Evolutionary conservation across 2,329 filamentous ascomycete genomes (phyloP).

Genomic region (Dactylellina sp.): DNA sequence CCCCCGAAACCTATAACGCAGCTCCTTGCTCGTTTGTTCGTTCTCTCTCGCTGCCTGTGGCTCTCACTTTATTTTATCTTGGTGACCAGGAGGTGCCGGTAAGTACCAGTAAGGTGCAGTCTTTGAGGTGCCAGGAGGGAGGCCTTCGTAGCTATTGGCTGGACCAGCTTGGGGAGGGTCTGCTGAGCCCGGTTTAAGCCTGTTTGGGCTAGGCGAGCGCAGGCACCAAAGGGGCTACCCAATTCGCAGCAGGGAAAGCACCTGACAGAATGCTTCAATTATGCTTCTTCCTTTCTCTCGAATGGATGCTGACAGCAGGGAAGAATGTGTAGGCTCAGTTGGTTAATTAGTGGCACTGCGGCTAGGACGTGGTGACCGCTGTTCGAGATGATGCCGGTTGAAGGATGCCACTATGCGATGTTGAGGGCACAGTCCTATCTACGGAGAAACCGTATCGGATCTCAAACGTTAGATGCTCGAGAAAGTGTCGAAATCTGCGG

Average conservation of each 20-base stretch:
- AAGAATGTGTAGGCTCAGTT: too few relatives aligned
- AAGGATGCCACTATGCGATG: too few relatives aligned
- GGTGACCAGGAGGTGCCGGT: too few relatives aligned
- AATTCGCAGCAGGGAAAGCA: background rate
- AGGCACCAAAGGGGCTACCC: constrained; percentile 20
- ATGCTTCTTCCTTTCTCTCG: too few relatives aligned
- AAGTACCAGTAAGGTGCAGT: too few relatives aligned
- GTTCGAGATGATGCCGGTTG: too few relatives aligned
- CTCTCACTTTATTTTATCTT: too few relatives aligned
- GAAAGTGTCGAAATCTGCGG: constrained; percentile 36
- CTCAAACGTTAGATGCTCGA: constrained; percentile 51
- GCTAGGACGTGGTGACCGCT: too few relatives aligned
- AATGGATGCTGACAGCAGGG: too few relatives aligned
- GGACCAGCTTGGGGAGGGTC: background rate
- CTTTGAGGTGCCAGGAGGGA: too few relatives aligned
- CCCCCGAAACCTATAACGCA: constrained; percentile 9
- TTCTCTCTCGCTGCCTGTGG: background rate
- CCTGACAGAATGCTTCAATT: background rate
- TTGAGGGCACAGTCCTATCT: constrained; percentile 3
- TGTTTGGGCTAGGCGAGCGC: constrained; percentile 14
- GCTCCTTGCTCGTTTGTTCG: background rate
- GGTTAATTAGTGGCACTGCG: too few relatives aligned
- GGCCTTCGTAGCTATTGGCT: too few relatives aligned
- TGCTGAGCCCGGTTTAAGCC: constrained; percentile 13
- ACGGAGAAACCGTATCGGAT: constrained; percentile 8